Evolutionary conservation across 441 rosid genomes (phyloP).

Genomic region (Populus hybrid): DNA sequence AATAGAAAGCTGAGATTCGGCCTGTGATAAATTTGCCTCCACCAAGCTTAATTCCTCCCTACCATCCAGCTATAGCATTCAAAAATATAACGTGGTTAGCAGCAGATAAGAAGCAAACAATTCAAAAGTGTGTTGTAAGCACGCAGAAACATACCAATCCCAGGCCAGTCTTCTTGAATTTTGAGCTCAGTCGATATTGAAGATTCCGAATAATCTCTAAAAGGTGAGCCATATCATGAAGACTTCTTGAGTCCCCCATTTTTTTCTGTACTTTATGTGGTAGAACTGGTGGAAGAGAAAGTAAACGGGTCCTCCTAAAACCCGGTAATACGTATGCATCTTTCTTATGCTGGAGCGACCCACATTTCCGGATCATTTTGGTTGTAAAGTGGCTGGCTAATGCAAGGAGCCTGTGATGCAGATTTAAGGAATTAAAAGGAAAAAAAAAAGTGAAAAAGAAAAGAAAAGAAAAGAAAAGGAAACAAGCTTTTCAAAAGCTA

Average conservation of each 20-base stretch:
- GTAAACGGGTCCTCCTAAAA: constrained; percentile 32
- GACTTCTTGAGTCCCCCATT: constrained; percentile 48
- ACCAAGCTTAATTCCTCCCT: constrained; percentile 41
- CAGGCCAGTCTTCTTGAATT: constrained; percentile 73
- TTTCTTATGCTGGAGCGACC: constrained; percentile 57
- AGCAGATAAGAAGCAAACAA: constrained; percentile 12
- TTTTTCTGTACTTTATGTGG: constrained; percentile 38
- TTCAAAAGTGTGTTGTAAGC: constrained; percentile 3
- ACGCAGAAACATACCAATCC: constrained; percentile 49
- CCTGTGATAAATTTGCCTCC: constrained; percentile 38
- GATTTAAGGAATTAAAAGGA: constrained; percentile 18
- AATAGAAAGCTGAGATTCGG: constrained; percentile 59
- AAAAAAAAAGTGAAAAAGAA: background rate
- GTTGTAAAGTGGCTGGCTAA: constrained; percentile 80
- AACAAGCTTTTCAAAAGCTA: background rate
- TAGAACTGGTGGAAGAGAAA: constrained; percentile 57
- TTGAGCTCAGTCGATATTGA: constrained; percentile 66
- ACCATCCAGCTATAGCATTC: constrained; percentile 51
- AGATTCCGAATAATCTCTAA: constrained; percentile 82
- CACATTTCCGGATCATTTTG: constrained; percentile 78
- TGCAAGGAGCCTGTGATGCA: constrained; percentile 72
- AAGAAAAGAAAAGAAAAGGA: too few relatives aligned
- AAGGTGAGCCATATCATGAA: constrained; percentile 79
- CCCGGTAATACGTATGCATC: constrained; percentile 43
- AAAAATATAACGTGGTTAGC: constrained; percentile 2